Conservation (phyloP, 768 basidiomycete species). For the Rhodotorula paludigena region DNA sequence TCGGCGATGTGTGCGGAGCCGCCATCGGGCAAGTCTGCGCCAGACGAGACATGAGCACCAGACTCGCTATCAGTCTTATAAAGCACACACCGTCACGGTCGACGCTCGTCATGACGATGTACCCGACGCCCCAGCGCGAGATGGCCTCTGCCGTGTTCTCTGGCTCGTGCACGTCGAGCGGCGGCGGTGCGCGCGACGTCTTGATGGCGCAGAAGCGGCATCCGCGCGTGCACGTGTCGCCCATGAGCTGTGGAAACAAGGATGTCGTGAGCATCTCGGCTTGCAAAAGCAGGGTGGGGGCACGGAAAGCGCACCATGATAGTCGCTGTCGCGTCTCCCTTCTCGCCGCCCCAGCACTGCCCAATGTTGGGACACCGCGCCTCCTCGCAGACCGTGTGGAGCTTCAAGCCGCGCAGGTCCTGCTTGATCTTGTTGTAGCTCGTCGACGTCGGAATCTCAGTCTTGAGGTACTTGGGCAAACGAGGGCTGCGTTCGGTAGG, state of each 20-base stretch:
- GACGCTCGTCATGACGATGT: constrained; percentile 93
- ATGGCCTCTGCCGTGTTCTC: constrained; percentile 98
- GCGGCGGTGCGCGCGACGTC: constrained; percentile 79
- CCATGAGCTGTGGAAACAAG: constrained; percentile 71
- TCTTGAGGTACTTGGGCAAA: constrained; percentile 41
- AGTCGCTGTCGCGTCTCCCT: constrained; percentile 79
- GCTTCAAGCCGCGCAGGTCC: constrained; percentile 79
- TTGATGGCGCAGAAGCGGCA: constrained; percentile 97
- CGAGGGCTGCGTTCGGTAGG: constrained; percentile 14
- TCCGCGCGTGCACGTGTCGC: constrained; percentile 95
- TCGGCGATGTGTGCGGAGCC: constrained; percentile 92
- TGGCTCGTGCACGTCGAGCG: constrained; percentile 91
- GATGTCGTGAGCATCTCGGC: not conserved
- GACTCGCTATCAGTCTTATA: not conserved
- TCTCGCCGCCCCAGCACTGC: constrained; percentile 92
- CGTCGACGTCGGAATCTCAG: constrained; percentile 61
- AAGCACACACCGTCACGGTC: constrained; percentile 78
- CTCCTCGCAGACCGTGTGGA: constrained; percentile 98
- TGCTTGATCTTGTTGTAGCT: constrained; percentile 91
- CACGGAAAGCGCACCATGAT: constrained; percentile 70
- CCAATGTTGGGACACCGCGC: constrained; percentile 98
- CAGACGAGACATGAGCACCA: too few relatives aligned
- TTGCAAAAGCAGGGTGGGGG: not conserved
- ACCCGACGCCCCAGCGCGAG: constrained; percentile 93
- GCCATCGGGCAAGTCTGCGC: constrained; percentile 78